Percentiles rank a stretch among this genome's conserved stretches.
These are phyloP conservation scores for Gyromitra esculenta DNA, from an alignment of 2,329 filamentous ascomycete genomes.

Conservation along the genomic window DNA sequence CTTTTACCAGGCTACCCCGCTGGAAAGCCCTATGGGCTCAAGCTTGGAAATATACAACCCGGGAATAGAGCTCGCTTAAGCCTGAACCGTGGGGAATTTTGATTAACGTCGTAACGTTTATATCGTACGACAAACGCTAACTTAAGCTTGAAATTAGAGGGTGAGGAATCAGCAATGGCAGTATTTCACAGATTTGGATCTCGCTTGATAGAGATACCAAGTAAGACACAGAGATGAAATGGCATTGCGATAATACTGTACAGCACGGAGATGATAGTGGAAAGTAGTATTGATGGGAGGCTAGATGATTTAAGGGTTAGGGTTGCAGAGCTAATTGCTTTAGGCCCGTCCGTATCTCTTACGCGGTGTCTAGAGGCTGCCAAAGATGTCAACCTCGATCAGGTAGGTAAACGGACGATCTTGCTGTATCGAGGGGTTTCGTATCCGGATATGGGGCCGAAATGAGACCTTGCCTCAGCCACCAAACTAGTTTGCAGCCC, in stretches of 20 bases:
- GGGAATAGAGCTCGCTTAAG: conserved; percentile 2
- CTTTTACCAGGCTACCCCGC: conserved; percentile 12
- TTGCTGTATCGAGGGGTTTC: no score
- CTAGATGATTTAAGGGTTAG: no score
- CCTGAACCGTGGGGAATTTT: background rate
- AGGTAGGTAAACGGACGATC: no score
- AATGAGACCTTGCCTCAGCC: no score
- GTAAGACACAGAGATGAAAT: background rate
- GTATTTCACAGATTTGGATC: background rate
- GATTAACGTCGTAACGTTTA: background rate
- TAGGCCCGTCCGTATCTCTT: no score
- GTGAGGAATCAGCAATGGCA: background rate
- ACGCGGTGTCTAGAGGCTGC: no score
- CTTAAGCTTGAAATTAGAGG: background rate
- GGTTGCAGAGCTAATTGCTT: no score
- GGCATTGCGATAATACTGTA: background rate
- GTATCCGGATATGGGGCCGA: no score
- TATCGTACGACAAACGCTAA: background rate
- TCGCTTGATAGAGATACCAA: background rate
- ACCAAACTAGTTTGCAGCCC: no score
- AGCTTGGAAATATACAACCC: conserved; percentile 6
- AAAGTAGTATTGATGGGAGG: no score
- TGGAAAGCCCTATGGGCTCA: background rate
- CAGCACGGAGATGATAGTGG: no score
- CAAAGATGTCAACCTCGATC: no score